Evolutionary conservation across 2,329 filamentous ascomycete genomes (phyloP), one percentile per base, ranked within the genome.

Genomic region (Bertia moriformis): DNA sequence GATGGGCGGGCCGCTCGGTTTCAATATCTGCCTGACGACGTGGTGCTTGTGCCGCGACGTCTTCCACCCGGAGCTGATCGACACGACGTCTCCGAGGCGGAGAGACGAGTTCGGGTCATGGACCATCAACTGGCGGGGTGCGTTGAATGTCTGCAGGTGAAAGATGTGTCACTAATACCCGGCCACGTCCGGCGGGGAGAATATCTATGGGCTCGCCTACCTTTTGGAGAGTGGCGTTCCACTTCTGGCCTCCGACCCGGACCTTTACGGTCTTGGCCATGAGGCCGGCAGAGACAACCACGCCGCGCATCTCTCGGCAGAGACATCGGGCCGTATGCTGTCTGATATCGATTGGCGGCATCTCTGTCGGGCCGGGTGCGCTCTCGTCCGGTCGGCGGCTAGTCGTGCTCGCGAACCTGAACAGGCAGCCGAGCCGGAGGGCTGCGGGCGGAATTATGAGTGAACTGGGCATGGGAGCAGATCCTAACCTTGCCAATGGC

Each of bases 231-330:
- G 70, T 66, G 42, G 68, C 69, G 54, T 88, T 83, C 78, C 80
- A 89, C 53, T 73, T 70, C 53, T 78, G 73, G 13, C 69, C 71
- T 39, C 80, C 78, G 13, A 88, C 68, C 46, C 77, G 73, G 44
- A 88, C 83, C 59, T 83, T 87, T 41, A 87, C 81, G 2, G 83
- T 87, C 59, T 79, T 83, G 42, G 75, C 61, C 79, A 87, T 87
- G 42, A 78, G 68, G 15, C 83, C 84, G 4, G 83, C 76, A 32
- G 82, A 85, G 38, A 88, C 73, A 18, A 89, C 84, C 30, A 89
- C 73, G 44, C 81, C 82, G 43, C 69, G 66, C 41, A 75, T 54
- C 50, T 73, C 66, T 43, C 66, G 65, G 39, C 62, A 65, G 38
- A 64, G 62, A 40, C 56, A 58, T 40, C 59, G 59, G 41, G 62